Base-by-base conservation (phyloP, 176 grass and related monocot genomes). In the Puccinellia tenuiflora region DNA sequence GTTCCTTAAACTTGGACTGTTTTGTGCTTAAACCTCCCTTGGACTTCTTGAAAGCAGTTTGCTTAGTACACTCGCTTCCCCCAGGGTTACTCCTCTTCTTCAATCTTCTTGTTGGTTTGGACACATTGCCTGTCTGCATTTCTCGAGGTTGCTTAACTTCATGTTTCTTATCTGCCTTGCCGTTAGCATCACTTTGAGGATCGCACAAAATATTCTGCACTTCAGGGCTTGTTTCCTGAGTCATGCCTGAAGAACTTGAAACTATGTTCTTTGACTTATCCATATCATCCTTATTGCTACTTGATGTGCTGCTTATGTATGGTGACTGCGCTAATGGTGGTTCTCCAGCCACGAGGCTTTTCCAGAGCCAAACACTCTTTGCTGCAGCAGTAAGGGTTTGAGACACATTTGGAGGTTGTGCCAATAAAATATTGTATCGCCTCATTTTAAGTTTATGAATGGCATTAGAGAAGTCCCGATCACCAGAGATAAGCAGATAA, bases 401-500 rank as follows among this genome's bases (percentile, higher is more conserved):
- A 88, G 97, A 99, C 31, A 99, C 93, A 87, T 90, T 99, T 57
- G 93, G 91, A 61, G 93, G 93, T 71, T 94, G 93, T 12, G 97
- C 97, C 75, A 99, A 45, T 86, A 99, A 78, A 89, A 99, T 94
- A 90, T 96, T 96, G 52, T 99, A 99, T 68, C 89, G 91, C 84
- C 91, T 92, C 84, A 96, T 90, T 22, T 88, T 88, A 80, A 99
- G 87, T 79, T 96, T 93, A 86, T 99, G 97, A 73, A 99, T 91
- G 54, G 97, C 93, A 83, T 99, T 87, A 24, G 91, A 96, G 89
- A 99, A 99, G 43, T 99, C 97, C 62, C 97, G 89, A 13, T 99
- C 97, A 66, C 97, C 93, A 34, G 97, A 99, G 68, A 99, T 99
- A 68, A 99, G 81, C 47, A 99, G 88, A 87, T 96, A 96, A 79